These are phyloP conservation scores for Sporothrix inflata DNA, from an alignment of 2,329 filamentous ascomycete species.

Conservation along the genomic window DNA sequence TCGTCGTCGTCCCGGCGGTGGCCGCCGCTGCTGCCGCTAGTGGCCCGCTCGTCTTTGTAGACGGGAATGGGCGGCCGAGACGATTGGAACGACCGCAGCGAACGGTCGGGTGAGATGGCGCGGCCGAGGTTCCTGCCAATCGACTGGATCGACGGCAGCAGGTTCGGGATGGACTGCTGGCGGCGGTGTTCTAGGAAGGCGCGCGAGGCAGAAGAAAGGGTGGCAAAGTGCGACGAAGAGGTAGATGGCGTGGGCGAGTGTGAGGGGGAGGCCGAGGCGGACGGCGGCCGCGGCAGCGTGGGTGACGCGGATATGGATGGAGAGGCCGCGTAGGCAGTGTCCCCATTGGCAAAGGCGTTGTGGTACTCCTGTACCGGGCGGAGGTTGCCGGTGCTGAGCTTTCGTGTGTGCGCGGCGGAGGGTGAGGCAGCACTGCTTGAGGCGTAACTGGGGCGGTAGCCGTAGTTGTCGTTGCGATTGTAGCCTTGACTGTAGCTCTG, in stretches of 20 bases:
- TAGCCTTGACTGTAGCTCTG: slow-evolving; percentile 28
- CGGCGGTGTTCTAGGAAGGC: slow-evolving; percentile 39
- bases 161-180: slow-evolving; percentile 44
- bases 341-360: slow-evolving; percentile 40
- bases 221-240: slow-evolving; percentile 28
- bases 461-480: slow-evolving; percentile 29
- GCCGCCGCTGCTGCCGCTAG: slow-evolving; percentile 34
- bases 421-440: slow-evolving; percentile 18
- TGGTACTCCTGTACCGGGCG: slow-evolving; percentile 42
- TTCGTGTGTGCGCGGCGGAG: neutral
- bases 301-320: slow-evolving; percentile 1
- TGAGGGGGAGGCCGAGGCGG: slow-evolving; percentile 15
- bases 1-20: slow-evolving; percentile 32
- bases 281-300: slow-evolving; percentile 17
- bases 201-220: slow-evolving; percentile 33
- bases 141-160: slow-evolving; percentile 38
- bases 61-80: slow-evolving; percentile 25
- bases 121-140: slow-evolving; percentile 33
- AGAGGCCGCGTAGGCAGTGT: slow-evolving; percentile 31
- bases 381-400: slow-evolving; percentile 24
- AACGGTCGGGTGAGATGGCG: slow-evolving; percentile 34
- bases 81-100: slow-evolving; percentile 9
- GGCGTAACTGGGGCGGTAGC: slow-evolving; percentile 28
- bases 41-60: slow-evolving; percentile 41
- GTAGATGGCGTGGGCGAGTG: neutral